A percentile compares a stretch with the other conserved stretches of the same genome.
Conservation (phyloP, 73 alveolate species). For the Urostyla sp. region DNA sequence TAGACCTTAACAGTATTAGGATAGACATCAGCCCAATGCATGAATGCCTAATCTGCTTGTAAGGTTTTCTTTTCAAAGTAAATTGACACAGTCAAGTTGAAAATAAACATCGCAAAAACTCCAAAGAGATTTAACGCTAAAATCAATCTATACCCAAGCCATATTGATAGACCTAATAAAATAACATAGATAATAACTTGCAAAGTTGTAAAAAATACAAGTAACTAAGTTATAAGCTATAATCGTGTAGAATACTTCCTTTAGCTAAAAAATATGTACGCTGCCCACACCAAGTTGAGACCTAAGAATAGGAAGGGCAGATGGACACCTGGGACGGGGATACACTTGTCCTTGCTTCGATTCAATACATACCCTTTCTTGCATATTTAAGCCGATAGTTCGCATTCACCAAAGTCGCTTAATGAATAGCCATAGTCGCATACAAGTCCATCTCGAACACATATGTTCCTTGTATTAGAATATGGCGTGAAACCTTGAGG, state of each 20-base stretch:
- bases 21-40: slow-evolving; percentile 11
- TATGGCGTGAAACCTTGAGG: slow-evolving; percentile 46
- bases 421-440: slow-evolving; percentile 57
- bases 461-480: slow-evolving; percentile 33
- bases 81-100: background rate
- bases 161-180: slow-evolving; percentile 10
- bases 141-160: slow-evolving; percentile 6
- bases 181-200: background rate
- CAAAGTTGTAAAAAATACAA: slow-evolving; percentile 1
- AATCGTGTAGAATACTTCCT: background rate
- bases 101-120: background rate
- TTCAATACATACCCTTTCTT: slow-evolving; percentile 53
- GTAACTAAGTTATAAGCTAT: slow-evolving; percentile 1
- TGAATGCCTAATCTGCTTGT: slow-evolving; percentile 2
- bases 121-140: slow-evolving; percentile 5
- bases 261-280: background rate
- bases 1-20: background rate
- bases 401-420: slow-evolving; percentile 61
- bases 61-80: background rate
- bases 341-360: slow-evolving; percentile 46
- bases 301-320: slow-evolving; percentile 67
- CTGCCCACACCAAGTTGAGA: slow-evolving; percentile 8
- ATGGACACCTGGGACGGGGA: slow-evolving; percentile 62
- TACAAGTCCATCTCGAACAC: slow-evolving; percentile 56
- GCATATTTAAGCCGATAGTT: slow-evolving; percentile 39